Percentiles rank a stretch among this genome's conserved stretches.
Evolutionary conservation across 352 stramenopile species (phyloP).

Genomic region (Pythium pyrilobum): DNA sequence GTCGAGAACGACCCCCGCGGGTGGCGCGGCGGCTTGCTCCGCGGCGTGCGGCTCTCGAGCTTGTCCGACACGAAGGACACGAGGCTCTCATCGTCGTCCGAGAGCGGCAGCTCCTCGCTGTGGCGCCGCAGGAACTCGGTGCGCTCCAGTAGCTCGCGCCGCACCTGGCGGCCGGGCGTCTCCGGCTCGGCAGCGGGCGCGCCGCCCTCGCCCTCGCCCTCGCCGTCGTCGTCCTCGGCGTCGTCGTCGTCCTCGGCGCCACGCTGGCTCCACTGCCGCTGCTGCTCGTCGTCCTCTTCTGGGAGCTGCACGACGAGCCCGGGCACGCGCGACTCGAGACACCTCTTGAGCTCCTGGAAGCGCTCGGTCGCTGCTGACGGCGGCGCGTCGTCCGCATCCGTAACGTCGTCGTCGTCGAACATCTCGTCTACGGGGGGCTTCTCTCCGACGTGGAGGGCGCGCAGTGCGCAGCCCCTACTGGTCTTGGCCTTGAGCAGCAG

Average conservation of each 20-base stretch:
- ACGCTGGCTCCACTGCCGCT: no score
- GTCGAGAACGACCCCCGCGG: neutral
- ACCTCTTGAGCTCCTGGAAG: conserved; percentile 9
- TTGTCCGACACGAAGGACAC: conserved; percentile 13
- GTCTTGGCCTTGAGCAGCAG: conserved; percentile 5
- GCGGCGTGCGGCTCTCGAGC: neutral
- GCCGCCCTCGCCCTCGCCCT: neutral
- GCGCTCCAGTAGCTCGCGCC: conserved; percentile 15
- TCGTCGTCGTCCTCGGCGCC: neutral
- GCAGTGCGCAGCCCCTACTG: conserved; percentile 1
- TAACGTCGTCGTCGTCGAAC: conserved; percentile 6
- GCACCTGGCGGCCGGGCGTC: conserved; percentile 13
- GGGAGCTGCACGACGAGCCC: conserved; percentile 8
- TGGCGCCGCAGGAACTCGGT: conserved; percentile 20
- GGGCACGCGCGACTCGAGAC: neutral
- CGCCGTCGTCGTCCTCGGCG: neutral
- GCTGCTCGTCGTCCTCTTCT: neutral
- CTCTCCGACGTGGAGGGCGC: conserved; percentile 3
- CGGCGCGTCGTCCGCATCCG: neutral
- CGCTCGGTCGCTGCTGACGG: neutral
- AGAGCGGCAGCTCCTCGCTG: conserved; percentile 19
- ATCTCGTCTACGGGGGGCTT: conserved; percentile 6
- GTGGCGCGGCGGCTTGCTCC: neutral
- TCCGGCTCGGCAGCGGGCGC: conserved; percentile 1
- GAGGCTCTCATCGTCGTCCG: conserved; percentile 13